A percentile compares a stretch with the other conserved stretches of the same genome.
Conservation (phyloP, 768 basidiomycete genomes). For the Russula earlei region DNA sequence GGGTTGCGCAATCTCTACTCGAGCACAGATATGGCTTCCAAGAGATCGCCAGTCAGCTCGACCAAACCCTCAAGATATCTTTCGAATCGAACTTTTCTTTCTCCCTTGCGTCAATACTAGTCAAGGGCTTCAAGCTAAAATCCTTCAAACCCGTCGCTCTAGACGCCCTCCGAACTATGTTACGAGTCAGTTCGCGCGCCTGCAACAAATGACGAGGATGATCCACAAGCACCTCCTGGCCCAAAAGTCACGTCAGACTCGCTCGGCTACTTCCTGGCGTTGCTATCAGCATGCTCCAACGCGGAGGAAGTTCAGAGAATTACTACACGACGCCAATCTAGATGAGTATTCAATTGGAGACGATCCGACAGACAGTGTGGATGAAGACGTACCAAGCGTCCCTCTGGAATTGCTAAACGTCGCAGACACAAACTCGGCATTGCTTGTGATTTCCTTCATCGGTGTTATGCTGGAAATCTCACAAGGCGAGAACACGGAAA, state of each 20-base stretch:
- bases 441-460: conserved; percentile 67
- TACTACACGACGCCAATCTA: conserved; percentile 56
- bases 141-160: conserved; percentile 53
- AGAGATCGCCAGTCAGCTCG: conserved; percentile 61
- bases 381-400: conserved; percentile 41
- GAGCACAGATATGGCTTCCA: conserved; percentile 56
- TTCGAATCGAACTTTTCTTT: conserved; percentile 77
- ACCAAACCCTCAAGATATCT: conserved; percentile 60
- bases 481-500: conserved; percentile 74
- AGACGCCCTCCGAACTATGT: conserved; percentile 49
- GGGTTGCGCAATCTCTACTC: conserved; percentile 49
- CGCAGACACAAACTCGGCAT: conserved; percentile 49
- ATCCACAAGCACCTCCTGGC: conserved; percentile 31
- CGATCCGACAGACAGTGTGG: conserved; percentile 33
- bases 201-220: conserved; percentile 24
- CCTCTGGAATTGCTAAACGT: conserved; percentile 53
- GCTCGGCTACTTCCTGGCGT: conserved; percentile 70
- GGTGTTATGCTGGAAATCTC: conserved; percentile 66
- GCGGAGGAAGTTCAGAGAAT: conserved; percentile 41
- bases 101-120: conserved; percentile 70
- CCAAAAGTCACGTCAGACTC: conserved; percentile 47
- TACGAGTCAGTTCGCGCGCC: conserved; percentile 50
- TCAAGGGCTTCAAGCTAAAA: conserved; percentile 75
- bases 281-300: conserved; percentile 62
- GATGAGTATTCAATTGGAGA: conserved; percentile 39